Evolutionary conservation across 2,329 filamentous ascomycete genomes (phyloP).

Genomic region (Colletotrichum agaves): DNA sequence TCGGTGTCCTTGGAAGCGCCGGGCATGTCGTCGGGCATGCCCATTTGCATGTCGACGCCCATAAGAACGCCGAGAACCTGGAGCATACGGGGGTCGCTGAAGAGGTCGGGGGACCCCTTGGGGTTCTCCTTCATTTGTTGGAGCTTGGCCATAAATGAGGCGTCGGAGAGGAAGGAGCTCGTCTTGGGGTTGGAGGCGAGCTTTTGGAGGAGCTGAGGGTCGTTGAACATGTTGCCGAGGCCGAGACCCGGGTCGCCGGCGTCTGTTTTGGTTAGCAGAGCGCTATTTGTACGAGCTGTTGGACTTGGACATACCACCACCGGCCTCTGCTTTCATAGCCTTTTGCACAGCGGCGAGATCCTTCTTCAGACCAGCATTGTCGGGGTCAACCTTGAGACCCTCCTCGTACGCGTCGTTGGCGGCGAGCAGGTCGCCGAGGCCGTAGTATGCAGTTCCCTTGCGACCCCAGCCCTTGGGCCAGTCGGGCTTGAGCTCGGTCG

Average conservation of each 20-base stretch:
- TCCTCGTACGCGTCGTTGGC: conserved; percentile 92
- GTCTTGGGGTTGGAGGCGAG: conserved; percentile 96
- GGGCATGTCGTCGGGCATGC: conserved; percentile 49
- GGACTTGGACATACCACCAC: conserved; percentile 22
- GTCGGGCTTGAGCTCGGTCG: conserved; percentile 93
- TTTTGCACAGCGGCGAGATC: conserved; percentile 87
- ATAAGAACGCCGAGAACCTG: conserved; percentile 94
- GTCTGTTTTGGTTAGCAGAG: conserved; percentile 39
- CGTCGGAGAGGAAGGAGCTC: conserved; percentile 79
- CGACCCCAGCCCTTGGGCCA: conserved; percentile 98
- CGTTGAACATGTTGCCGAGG: conserved; percentile 92
- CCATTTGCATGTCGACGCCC: conserved; percentile 85
- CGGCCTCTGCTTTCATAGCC: conserved; percentile 83
- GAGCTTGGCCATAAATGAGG: conserved; percentile 90
- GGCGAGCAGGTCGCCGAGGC: conserved; percentile 83
- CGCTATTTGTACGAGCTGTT: rapidly evolving
- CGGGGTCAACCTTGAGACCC: conserved; percentile 91
- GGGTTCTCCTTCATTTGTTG: conserved; percentile 85
- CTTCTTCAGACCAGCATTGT: conserved; percentile 91
- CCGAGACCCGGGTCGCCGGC: conserved; percentile 76
- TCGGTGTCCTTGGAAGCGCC: conserved; percentile 71
- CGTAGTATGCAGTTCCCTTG: conserved; percentile 91
- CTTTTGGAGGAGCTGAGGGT: conserved; percentile 90
- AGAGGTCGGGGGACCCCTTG: conserved; percentile 78
- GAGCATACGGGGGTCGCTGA: conserved; percentile 91